Percentiles rank a stretch among this genome's conserved stretches.
phyloP scores from a whole-genome alignment of 805 yeast genomes.

The Yarrowia osloensis region DNA sequence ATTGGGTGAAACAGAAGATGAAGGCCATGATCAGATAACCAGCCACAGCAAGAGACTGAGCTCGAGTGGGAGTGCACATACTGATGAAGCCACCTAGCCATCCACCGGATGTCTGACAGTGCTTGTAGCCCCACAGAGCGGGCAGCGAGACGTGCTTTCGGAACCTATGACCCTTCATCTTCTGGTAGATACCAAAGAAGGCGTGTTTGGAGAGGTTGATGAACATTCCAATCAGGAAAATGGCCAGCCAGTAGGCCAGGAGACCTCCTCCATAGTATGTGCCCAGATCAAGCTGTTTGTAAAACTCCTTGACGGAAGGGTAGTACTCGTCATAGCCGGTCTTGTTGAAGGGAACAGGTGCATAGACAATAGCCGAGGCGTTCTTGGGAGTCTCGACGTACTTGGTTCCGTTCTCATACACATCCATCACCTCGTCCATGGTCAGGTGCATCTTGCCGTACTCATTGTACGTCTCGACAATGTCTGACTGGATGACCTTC shows the following conservation, averaged over 20 bases:
- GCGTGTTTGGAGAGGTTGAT: constrained; percentile 36
- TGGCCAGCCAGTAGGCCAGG: constrained; percentile 40
- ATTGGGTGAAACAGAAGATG: constrained; percentile 33
- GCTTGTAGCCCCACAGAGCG: constrained; percentile 40
- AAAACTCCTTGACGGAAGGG: constrained; percentile 21
- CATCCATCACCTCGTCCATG: background rate
- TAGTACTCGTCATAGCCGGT: background rate
- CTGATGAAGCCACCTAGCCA: constrained; percentile 11
- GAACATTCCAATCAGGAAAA: constrained; percentile 36
- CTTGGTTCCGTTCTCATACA: constrained; percentile 15
- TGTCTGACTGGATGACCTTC: background rate
- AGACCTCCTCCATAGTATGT: constrained; percentile 37
- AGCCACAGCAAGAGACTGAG: constrained; percentile 45
- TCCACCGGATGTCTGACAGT: constrained; percentile 37
- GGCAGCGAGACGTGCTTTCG: constrained; percentile 42
- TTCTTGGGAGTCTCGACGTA: constrained; percentile 15
- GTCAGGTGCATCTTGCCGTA: background rate
- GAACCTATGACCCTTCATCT: constrained; percentile 9
- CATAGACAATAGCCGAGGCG: background rate
- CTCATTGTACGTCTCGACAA: background rate
- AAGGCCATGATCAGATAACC: constrained; percentile 43
- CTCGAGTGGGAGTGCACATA: constrained; percentile 47
- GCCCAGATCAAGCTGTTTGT: constrained; percentile 11
- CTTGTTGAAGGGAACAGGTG: constrained; percentile 22
- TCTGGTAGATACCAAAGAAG: background rate